phyloP scores from a whole-genome alignment of 208 protist genomes.

The Leishmania aethiopica region DNA sequence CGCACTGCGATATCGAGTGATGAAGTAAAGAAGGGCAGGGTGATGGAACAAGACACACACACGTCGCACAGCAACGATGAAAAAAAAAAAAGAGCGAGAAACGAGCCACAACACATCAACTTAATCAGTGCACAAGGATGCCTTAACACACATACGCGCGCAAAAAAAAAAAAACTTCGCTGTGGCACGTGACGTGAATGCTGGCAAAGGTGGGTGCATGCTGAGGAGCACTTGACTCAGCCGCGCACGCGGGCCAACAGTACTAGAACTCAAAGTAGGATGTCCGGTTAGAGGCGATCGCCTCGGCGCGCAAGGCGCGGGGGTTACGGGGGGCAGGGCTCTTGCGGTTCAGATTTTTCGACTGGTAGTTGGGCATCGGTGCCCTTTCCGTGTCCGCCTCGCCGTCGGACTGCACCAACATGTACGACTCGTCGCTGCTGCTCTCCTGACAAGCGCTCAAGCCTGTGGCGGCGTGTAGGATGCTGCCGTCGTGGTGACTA shows the following conservation, averaged over 20 bases:
- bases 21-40: background rate
- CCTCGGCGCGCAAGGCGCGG: conserved; percentile 5
- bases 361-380: conserved; percentile 14
- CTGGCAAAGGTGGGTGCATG: background rate
- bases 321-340: conserved; percentile 33
- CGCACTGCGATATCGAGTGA: background rate
- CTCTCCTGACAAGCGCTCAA: conserved; percentile 19
- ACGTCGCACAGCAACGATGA: no score
- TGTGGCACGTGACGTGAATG: background rate
- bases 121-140: background rate
- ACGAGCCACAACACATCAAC: background rate
- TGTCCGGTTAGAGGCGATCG: conserved; percentile 13
- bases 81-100: background rate
- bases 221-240: background rate
- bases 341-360: conserved; percentile 14
- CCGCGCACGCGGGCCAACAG: background rate
- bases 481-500: conserved; percentile 15
- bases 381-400: conserved; percentile 10
- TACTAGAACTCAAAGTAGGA: conserved; percentile 33
- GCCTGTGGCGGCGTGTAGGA: conserved; percentile 4
- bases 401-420: conserved; percentile 31
- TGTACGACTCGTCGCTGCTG: conserved; percentile 36
- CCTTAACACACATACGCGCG: background rate
- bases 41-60: no score
- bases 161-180: background rate